Evolutionary conservation across 305 asterid species (phyloP).

Genomic region (Solanum hybrid): DNA sequence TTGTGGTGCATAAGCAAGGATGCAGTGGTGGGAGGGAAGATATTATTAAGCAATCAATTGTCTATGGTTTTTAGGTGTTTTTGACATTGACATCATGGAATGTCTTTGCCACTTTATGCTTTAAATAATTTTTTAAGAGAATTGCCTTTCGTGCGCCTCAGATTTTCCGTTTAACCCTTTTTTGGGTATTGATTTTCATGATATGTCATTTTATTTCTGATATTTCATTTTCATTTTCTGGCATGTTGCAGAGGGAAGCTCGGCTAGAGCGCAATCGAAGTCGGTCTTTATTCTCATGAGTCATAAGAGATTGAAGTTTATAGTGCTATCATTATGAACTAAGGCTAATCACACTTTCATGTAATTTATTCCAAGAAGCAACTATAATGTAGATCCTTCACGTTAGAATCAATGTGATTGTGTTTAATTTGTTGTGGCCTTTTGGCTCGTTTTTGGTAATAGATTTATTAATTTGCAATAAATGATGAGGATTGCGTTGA

Average conservation of each 20-base stretch:
- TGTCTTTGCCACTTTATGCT: not conserved
- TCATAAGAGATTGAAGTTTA: not conserved
- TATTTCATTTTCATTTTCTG: not conserved
- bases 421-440: not conserved
- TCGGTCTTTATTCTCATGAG: conserved; percentile 71
- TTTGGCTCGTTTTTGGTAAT: not conserved
- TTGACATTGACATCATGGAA: not conserved
- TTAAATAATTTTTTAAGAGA: not conserved
- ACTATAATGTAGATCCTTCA: not conserved
- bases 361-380: not conserved
- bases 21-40: not conserved
- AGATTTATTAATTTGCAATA: not conserved
- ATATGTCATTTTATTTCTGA: not conserved
- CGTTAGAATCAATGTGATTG: not conserved
- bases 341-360: not conserved
- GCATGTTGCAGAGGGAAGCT: conserved; percentile 78
- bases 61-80: not conserved
- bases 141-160: not conserved
- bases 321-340: not conserved
- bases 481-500: not conserved
- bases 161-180: not conserved
- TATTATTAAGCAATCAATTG: not conserved
- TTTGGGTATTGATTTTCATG: not conserved
- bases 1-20: not conserved
- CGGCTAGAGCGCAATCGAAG: conserved; percentile 76